A percentile compares a stretch with the other conserved stretches of the same genome.
phyloP scores from a whole-genome alignment of 495 filamentous ascomycete genomes.

The Hypoxylon lienhwacheense region DNA sequence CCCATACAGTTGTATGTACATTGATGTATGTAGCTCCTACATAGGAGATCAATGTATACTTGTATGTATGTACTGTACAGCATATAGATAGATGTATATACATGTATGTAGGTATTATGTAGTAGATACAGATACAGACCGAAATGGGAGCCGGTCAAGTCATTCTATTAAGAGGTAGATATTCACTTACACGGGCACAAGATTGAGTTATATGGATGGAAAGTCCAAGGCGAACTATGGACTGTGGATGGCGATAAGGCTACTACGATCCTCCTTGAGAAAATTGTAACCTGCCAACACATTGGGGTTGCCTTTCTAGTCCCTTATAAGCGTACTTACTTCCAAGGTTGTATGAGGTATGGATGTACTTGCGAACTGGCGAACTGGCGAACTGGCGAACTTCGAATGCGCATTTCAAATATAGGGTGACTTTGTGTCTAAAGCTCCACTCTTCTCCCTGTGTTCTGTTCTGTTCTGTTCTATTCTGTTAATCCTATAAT shows the following conservation, averaged over 20 bases:
- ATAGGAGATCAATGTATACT: no score
- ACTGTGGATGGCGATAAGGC: neutral
- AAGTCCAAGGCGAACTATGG: no score
- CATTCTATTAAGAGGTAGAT: no score
- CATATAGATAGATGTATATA: neutral
- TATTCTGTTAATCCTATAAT: neutral
- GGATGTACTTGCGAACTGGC: no score
- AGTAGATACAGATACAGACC: neutral
- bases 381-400: no score
- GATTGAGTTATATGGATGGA: neutral
- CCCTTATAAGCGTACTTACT: no score
- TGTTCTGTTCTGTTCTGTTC: neutral
- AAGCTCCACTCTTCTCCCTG: neutral
- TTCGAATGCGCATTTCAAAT: no score
- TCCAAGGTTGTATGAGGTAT: no score
- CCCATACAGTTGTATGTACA: no score
- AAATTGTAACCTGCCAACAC: slow-evolving; percentile 27
- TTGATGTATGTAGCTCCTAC: no score
- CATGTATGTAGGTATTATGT: no score
- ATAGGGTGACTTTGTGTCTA: no score
- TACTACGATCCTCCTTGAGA: neutral
- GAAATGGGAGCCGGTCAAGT: neutral
- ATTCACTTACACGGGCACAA: neutral
- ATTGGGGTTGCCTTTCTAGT: slow-evolving; percentile 10
- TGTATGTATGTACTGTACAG: neutral